A percentile compares a stretch with the other conserved stretches of the same genome.
Conservation (phyloP, 2,329 filamentous ascomycete species). For the Neurospora sp. region DNA sequence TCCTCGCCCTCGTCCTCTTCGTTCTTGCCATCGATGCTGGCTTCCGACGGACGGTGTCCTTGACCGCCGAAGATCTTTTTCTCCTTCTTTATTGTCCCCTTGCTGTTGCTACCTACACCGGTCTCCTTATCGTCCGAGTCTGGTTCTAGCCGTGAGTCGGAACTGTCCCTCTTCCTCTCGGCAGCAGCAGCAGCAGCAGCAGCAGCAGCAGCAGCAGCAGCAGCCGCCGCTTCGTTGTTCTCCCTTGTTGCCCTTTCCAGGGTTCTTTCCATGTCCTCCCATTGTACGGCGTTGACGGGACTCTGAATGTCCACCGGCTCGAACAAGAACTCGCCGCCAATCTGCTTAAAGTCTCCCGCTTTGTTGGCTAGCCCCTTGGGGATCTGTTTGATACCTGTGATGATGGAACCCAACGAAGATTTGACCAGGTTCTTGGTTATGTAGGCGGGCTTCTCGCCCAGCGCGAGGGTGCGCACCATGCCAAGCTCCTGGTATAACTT, state of each 20-base stretch:
- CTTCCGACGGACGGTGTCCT: constrained; percentile 6
- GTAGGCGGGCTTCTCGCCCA: constrained; percentile 55
- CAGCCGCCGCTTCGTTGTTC: constrained; percentile 4
- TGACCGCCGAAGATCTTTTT: background rate
- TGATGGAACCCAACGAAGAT: constrained; percentile 39
- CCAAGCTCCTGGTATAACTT: constrained; percentile 57
- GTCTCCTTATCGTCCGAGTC: background rate
- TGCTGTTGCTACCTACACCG: background rate
- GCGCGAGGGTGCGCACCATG: constrained; percentile 53
- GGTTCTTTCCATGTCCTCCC: constrained; percentile 22
- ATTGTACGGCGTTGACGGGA: constrained; percentile 30
- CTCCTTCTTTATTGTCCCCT: background rate
- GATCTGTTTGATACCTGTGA: constrained; percentile 50
- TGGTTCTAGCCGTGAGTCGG: background rate
- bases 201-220: background rate
- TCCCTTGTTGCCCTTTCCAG: constrained; percentile 11
- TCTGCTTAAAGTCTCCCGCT: constrained; percentile 56
- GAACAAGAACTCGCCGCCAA: constrained; percentile 73
- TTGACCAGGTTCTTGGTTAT: constrained; percentile 45
- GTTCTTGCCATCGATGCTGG: constrained; percentile 17
- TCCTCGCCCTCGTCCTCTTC: constrained; percentile 24
- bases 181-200: background rate
- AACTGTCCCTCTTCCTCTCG: background rate
- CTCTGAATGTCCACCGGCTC: constrained; percentile 40
- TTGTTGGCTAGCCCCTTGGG: constrained; percentile 48